Percentiles rank a stretch among this genome's conserved stretches.
These are phyloP conservation scores for Axilococcus clingmanii DNA, from an alignment of 139 green algal species.

Conservation along the genomic window DNA sequence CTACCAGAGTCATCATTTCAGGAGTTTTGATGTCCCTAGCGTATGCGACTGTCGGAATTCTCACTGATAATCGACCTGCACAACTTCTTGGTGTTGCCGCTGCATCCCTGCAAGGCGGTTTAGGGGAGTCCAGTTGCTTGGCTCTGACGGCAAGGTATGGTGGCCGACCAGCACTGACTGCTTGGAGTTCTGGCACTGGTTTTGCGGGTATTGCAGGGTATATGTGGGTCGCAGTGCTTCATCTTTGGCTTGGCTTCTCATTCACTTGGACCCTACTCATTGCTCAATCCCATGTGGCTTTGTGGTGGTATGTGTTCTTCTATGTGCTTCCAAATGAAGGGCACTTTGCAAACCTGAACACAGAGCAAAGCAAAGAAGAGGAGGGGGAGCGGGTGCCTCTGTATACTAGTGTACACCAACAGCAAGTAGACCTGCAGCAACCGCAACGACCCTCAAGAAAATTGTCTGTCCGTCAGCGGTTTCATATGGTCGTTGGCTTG, in stretches of 20 bases:
- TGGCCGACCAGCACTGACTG: background rate
- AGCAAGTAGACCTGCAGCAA: background rate
- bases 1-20: slow-evolving; percentile 12
- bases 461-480: slow-evolving; percentile 23
- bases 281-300: slow-evolving; percentile 13
- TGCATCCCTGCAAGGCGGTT: slow-evolving; percentile 36
- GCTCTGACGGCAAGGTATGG: slow-evolving; percentile 34
- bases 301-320: slow-evolving; percentile 19
- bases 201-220: slow-evolving; percentile 50
- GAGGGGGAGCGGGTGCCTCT: background rate
- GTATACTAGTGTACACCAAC: background rate
- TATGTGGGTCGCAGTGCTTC: slow-evolving; percentile 36
- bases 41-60: slow-evolving; percentile 33
- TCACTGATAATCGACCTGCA: slow-evolving; percentile 3
- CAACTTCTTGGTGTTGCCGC: slow-evolving; percentile 48
- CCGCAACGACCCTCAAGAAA: background rate
- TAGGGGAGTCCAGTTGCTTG: slow-evolving; percentile 48
- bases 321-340: no score
- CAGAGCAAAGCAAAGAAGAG: slow-evolving; percentile 1
- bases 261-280: slow-evolving; percentile 30
- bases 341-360: no score
- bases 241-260: slow-evolving; percentile 20
- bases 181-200: slow-evolving; percentile 40
- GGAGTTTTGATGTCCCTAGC: slow-evolving; percentile 34
- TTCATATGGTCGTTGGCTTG: slow-evolving; percentile 10